Base-by-base conservation (phyloP, 441 rosid genomes). In the Eutrema salsugineum region DNA sequence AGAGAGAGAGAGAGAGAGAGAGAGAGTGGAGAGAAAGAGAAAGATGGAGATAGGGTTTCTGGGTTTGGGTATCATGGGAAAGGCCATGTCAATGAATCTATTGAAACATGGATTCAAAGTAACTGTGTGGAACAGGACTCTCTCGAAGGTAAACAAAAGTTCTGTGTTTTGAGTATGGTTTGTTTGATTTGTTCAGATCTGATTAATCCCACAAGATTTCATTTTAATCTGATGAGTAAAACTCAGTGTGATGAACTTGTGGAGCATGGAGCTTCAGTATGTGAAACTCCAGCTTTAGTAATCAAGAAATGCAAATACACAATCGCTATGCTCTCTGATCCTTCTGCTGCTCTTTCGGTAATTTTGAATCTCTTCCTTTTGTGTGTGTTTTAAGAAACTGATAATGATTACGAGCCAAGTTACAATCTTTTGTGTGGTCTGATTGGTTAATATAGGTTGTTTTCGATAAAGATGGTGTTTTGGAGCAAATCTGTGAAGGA, bases 11-110 rank as follows among this genome's bases (percentile, higher is more conserved):
- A 35, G 27, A 56, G 43, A 38, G 36, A 20, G 43, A 36, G 40
- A 49, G 54, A n/a, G n/a, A n/a, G n/a, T n/a, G n/a, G n/a, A n/a
- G n/a, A n/a, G n/a, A n/a, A n/a, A n/a, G n/a, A n/a, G n/a, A n/a
- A 74, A 27, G 67, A 94, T 94, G 99, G 99, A 94, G 71, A 85
- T 94, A 4, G 99, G 99, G 22, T 90, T 94, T 77, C 78, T 94
- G 79, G 99, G 99, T 24, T 53, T 94, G 69, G 99, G 99, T 35
- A 94, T 94, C 62, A 94, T 94, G 99, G 99, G 99, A 20, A 91
- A 88, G 75, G 97, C 94, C 82, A 94, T 94, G 97, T 72, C 97
- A 39, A 73, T 88, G 83, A 94, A 91, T 83, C 79, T 94, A 79
- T 77, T 91, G 53, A 85, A 81, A 16, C 78, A 84, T 75, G 97